Conservation (phyloP, 2,329 filamentous ascomycete species). For the Fusarium solani-melongenae region DNA sequence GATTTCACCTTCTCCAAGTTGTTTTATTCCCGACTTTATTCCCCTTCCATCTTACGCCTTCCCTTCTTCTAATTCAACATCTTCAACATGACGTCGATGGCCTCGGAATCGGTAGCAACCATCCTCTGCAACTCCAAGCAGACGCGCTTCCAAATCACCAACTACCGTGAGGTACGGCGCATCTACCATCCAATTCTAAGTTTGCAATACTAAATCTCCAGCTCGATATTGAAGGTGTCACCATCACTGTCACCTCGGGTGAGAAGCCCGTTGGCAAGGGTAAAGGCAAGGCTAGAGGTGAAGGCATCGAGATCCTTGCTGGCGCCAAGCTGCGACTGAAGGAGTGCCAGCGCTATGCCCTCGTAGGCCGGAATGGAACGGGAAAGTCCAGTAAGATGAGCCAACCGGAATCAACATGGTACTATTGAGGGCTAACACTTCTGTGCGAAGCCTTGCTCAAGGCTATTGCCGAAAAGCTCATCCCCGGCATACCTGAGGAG, state of each 20-base stretch:
- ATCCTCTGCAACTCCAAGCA: slow-evolving; percentile 75
- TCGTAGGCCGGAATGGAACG: slow-evolving; percentile 83
- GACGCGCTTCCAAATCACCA: slow-evolving; percentile 70
- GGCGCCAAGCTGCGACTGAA: slow-evolving; percentile 79
- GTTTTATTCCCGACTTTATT: neutral
- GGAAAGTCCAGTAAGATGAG: slow-evolving; percentile 78
- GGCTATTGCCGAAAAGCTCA: slow-evolving; percentile 81
- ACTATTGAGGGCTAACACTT: neutral
- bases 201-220: slow-evolving; percentile 41
- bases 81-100: slow-evolving; percentile 58
- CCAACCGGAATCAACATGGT: neutral
- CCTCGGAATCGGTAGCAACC: slow-evolving; percentile 61
- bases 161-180: slow-evolving; percentile 64
- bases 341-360: slow-evolving; percentile 78
- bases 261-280: slow-evolving; percentile 59
- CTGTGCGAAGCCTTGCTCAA: slow-evolving; percentile 70
- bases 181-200: neutral
- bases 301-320: slow-evolving; percentile 74
- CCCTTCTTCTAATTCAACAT: neutral
- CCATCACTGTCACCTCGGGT: slow-evolving; percentile 70
- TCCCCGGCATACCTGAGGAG: slow-evolving; percentile 78
- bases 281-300: slow-evolving; percentile 58
- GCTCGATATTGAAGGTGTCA: slow-evolving; percentile 80
- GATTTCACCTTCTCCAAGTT: neutral
- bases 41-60: neutral